phyloP scores from a whole-genome alignment of 2,329 filamentous ascomycete genomes.

The Cercospora sesami region DNA sequence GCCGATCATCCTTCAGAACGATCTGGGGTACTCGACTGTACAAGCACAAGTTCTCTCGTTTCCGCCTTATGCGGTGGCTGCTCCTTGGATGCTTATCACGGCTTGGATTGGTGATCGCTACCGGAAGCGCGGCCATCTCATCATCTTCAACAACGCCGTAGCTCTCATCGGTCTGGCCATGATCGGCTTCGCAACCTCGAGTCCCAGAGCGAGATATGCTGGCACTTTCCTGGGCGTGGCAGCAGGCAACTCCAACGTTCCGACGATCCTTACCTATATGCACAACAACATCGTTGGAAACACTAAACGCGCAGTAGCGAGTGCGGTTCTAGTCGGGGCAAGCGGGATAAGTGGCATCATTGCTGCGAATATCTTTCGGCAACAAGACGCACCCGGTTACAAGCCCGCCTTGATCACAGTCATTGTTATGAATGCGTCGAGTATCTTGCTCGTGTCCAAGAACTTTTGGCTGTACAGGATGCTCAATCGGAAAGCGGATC shows the following conservation, averaged over 20 bases:
- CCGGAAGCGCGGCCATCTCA: not conserved
- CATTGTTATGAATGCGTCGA: not conserved
- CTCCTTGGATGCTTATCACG: not conserved
- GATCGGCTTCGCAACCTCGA: not conserved
- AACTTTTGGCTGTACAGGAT: constrained; percentile 41
- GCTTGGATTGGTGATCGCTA: not conserved
- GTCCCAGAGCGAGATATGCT: not conserved
- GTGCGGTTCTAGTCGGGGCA: not conserved
- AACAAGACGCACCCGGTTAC: not conserved
- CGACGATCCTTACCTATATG: not conserved
- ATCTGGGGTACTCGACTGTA: not conserved
- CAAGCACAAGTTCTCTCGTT: not conserved
- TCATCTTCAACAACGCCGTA: not conserved
- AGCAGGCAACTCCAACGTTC: not conserved
- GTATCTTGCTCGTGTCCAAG: not conserved
- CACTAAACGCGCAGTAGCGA: not conserved
- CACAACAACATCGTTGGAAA: not conserved
- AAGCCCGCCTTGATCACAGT: not conserved
- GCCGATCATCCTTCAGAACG: constrained; percentile 62
- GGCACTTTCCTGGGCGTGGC: not conserved
- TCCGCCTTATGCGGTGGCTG: not conserved
- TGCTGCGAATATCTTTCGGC: not conserved
- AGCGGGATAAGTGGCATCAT: not conserved
- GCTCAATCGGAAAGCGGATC: constrained; percentile 46
- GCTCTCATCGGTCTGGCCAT: not conserved